Evolutionary conservation across 257 asterid genomes (phyloP).

Genomic region (Mitragyna speciosa): DNA sequence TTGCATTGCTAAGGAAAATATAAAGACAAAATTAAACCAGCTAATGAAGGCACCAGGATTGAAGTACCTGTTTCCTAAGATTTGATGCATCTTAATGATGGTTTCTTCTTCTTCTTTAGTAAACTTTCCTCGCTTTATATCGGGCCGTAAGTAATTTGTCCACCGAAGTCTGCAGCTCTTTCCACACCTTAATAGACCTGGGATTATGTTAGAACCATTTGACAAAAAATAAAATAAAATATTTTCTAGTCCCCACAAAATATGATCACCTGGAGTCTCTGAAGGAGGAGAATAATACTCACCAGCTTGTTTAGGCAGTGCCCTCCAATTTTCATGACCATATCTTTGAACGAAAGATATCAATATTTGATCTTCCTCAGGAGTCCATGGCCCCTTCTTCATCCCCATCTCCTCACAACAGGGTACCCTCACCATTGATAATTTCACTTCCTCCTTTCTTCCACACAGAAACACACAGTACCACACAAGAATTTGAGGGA

Average conservation of each 20-base stretch:
- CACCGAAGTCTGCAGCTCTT: constrained; percentile 42
- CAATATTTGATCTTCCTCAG: constrained; percentile 40
- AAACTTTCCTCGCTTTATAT: constrained; percentile 39
- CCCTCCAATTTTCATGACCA: constrained; percentile 50
- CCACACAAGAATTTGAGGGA: no score
- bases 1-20: neutral
- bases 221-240: no score
- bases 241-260: neutral
- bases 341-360: constrained; percentile 26
- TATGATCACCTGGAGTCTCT: neutral
- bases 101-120: constrained; percentile 32
- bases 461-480: neutral
- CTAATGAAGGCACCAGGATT: neutral
- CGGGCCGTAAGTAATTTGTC: constrained; percentile 39
- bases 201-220: no score
- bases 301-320: constrained; percentile 44
- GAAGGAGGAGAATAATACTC: neutral
- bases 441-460: neutral
- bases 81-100: constrained; percentile 28
- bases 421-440: constrained; percentile 36
- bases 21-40: neutral
- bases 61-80: constrained; percentile 32
- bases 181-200: constrained; percentile 38
- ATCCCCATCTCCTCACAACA: constrained; percentile 47
- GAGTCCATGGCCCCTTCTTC: constrained; percentile 46